Evolutionary conservation across 1,284 basidiomycete genomes (phyloP), one percentile per base, ranked within the genome.

Genomic region (Ceratobasidium sp.): DNA sequence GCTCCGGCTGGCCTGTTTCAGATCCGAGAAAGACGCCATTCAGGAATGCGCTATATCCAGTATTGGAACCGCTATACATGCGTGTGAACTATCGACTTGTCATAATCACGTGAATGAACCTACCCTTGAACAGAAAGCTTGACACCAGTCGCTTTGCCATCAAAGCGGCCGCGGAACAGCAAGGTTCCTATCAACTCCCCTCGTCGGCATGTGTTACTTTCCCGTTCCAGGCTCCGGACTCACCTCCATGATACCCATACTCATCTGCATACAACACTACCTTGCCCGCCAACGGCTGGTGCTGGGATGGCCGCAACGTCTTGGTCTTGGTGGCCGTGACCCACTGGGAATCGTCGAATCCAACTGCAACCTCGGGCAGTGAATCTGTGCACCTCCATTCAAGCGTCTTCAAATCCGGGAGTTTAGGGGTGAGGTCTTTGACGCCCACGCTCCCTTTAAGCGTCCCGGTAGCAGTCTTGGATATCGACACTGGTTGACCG

Each of bases 21-120:
- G 85, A 86, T 11, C 86, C 86, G 5, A 88, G 81, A 82, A 86
- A 87, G 26, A 83, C 81, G 1, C 81, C 81, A 79, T 88, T 88
- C 45, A 88, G 77, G 82, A 85, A 88, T 0, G 82, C 85, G 20
- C 84, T 85, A 76, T 85, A 86, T 0, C 85, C 86, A 74, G 85
- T 86, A 2, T 84, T 86, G 78, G 82, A 85, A 11, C 86, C 86
- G 15, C 87, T 86, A 60, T 10, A 63, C 31, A 26, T n/a, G 49
- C 26, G 73, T 42, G 53, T 56, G 51, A 13, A 63, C 5, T 13
- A 23, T 23, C 31, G 15, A 13, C 26, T 69, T 42, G 47, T 20
- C n/a, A 49, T n/a, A 15, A 60, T 23, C 37, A 53, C 28, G 10
- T 23, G 31, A 42, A 28, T 11, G n/a, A 53, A 78, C 79, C 11